Conservation (phyloP, 345 rosid genomes). For the Dimocarpus longan region DNA sequence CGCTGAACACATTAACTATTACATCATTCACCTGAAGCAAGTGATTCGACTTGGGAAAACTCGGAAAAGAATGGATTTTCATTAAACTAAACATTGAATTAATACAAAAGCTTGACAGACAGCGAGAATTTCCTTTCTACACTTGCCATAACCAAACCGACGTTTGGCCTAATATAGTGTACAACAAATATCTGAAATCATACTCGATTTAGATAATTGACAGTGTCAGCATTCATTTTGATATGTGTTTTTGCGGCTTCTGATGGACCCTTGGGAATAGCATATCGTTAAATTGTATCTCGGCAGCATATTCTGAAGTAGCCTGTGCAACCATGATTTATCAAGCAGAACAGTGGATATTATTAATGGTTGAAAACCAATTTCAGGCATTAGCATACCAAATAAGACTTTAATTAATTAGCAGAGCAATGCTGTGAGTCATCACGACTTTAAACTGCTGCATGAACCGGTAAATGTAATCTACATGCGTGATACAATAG, state of each 20-base stretch:
- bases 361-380: not conserved
- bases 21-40: no score
- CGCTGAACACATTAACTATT: no score
- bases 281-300: conserved; percentile 70
- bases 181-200: conserved; percentile 24
- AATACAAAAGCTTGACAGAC: conserved; percentile 18
- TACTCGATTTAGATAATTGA: conserved; percentile 1
- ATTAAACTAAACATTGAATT: conserved; percentile 12
- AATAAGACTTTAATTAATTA: not conserved
- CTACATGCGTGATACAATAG: not conserved
- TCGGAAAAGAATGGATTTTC: conserved; percentile 9
- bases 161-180: not conserved
- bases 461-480: not conserved
- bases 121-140: not conserved
- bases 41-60: not conserved
- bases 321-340: conserved; percentile 64
- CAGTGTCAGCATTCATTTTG: conserved; percentile 42
- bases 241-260: conserved; percentile 36
- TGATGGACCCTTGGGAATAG: conserved; percentile 55
- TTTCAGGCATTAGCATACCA: not conserved
- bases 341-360: not conserved
- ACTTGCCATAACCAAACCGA: conserved; percentile 18
- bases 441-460: not conserved
- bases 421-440: not conserved
- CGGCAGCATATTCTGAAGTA: conserved; percentile 74